Evolutionary conservation across 208 protist species (phyloP).

Genomic region (Zelonia costaricensis): DNA sequence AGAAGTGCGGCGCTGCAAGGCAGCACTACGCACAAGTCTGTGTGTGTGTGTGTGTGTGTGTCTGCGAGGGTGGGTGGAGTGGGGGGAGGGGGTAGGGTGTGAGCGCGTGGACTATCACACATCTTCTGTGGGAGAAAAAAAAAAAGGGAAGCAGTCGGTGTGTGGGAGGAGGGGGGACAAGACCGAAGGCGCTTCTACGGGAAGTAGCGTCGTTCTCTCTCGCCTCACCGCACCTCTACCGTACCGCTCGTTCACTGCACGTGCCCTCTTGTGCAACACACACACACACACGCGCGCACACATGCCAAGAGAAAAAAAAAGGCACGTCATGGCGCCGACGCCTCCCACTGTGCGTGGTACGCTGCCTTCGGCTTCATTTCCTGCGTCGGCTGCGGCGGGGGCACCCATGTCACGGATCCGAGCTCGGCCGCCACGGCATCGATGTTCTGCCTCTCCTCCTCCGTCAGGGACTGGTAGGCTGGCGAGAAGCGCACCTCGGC

Average conservation of each 20-base stretch:
- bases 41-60: background rate
- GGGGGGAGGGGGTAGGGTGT: background rate
- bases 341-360: conserved; percentile 55
- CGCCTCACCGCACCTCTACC: background rate
- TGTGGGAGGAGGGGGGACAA: background rate
- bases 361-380: conserved; percentile 51
- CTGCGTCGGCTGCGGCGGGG: conserved; percentile 41
- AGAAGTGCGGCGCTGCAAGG: background rate
- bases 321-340: conserved; percentile 5
- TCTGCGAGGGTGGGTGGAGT: background rate
- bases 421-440: conserved; percentile 69
- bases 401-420: conserved; percentile 58
- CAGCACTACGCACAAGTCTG: background rate
- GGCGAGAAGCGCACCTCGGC: conserved; percentile 51
- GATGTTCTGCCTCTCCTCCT: conserved; percentile 54
- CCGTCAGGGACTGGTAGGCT: conserved; percentile 45
- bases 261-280: too few species aligned
- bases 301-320: too few species aligned
- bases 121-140: background rate
- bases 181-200: background rate
- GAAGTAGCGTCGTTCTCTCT: background rate
- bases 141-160: background rate
- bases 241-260: too few species aligned
- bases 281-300: too few species aligned
- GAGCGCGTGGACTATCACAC: background rate